Evolutionary conservation across 371 early-diverging fungal species (phyloP), one percentile per base, ranked within the genome.

Genomic region (Vairimorpha ceranae): DNA sequence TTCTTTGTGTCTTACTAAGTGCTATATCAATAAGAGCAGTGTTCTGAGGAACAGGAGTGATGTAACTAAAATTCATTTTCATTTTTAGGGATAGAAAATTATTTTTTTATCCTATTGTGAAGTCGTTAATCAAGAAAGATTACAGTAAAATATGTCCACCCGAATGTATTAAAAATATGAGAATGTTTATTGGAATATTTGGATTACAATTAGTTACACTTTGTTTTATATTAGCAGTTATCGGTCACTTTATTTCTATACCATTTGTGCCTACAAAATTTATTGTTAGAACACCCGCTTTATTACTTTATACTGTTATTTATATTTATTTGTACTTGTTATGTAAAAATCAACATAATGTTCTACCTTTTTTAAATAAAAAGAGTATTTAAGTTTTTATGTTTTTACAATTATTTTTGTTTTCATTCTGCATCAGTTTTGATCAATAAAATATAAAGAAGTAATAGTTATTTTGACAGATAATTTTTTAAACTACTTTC

Each of bases 1-100:
- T 95, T 84, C 97, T 89, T 85, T 97, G 95, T 17, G 97, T 98
- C 87, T 95, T 95, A 70, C 91, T 92, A 75, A 98, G 87, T 74
- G 94, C 90, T 78, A 95, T 95, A 86, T 99, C 98, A 84, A 99
- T 87, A 82, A 98, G 92, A 82, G 95, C 95, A 52, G 83, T 85
- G 33, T 90, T 87, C 69, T 90, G 87, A 17, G 97, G 98, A 29
- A 99, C 95, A 52, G 92, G 90, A 84, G 89, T 90, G 76, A 99
- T 95, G 85, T 89, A 89, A 85, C 94, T 94, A 86, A 97, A 96
- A 63, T 65, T 77, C 46, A 38, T 58, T 36, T 61, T 54, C 65
- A 68, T 69, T 72, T 75, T 29, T 21, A 30, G 60, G 48, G 41
- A 19, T 10, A 25, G 3, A 38, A 46, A 56, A 6, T 35, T 30